A percentile compares a stretch with the other conserved stretches of the same genome.
Conservation (phyloP, 352 stramenopile genomes). For the Pilasporangium apinafurcum region DNA sequence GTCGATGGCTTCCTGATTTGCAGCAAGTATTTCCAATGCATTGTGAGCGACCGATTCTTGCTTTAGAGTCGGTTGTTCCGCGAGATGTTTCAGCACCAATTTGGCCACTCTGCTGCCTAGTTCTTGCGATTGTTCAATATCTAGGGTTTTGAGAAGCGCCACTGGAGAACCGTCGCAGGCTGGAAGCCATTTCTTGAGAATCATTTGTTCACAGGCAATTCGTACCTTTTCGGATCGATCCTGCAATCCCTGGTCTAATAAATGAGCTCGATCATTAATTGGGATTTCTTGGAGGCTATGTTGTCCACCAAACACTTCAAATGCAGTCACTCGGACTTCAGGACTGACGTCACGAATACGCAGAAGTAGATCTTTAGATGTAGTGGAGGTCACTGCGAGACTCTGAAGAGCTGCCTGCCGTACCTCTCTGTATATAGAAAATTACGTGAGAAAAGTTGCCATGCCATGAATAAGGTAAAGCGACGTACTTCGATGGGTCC, state of each 20-base stretch:
- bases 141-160: slow-evolving; percentile 44
- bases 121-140: slow-evolving; percentile 53
- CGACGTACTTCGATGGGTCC: slow-evolving; percentile 63
- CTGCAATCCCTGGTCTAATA: slow-evolving; percentile 71
- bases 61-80: slow-evolving; percentile 24
- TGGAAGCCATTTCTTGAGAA: slow-evolving; percentile 62
- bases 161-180: slow-evolving; percentile 45
- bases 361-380: slow-evolving; percentile 52
- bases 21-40: slow-evolving; percentile 31
- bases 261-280: slow-evolving; percentile 55
- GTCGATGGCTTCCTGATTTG: slow-evolving; percentile 31
- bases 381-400: slow-evolving; percentile 31
- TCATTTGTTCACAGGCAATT: slow-evolving; percentile 59
- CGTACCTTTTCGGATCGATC: slow-evolving; percentile 48
- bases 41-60: slow-evolving; percentile 30
- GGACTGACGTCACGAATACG: slow-evolving; percentile 70
- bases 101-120: slow-evolving; percentile 44
- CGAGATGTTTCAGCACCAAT: slow-evolving; percentile 39
- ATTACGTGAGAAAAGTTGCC: background rate
- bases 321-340: slow-evolving; percentile 56
- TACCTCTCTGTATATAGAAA: slow-evolving; percentile 35
- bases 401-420: slow-evolving; percentile 52
- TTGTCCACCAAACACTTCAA: slow-evolving; percentile 38
- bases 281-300: slow-evolving; percentile 48
- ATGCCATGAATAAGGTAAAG: background rate